Evolutionary conservation across 768 basidiomycete species (phyloP).

Genomic region (Termitomyces sp.): DNA sequence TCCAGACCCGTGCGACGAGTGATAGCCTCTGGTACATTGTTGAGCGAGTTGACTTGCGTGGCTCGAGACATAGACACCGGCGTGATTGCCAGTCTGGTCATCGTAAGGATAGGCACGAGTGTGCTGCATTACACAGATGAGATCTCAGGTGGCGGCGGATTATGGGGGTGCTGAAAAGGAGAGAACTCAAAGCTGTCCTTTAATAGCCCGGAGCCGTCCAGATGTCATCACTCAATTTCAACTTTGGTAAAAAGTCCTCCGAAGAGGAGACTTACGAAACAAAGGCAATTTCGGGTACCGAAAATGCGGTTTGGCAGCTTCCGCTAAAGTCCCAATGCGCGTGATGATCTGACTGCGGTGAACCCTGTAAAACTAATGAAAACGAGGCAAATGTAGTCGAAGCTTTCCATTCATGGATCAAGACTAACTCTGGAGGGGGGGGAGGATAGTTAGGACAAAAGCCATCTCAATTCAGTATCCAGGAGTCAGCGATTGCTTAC

Average conservation of each 20-base stretch:
- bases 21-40: constrained; percentile 20
- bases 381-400: constrained; percentile 12
- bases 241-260: constrained; percentile 34
- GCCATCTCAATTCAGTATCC: constrained; percentile 11
- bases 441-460: constrained; percentile 9
- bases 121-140: constrained; percentile 31
- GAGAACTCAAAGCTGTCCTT: constrained; percentile 27
- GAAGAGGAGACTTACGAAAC: constrained; percentile 33
- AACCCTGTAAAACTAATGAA: constrained; percentile 25
- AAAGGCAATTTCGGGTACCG: constrained; percentile 32
- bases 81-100: constrained; percentile 26
- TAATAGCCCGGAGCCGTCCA: constrained; percentile 39
- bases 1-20: constrained; percentile 24
- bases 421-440: constrained; percentile 17
- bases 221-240: constrained; percentile 27
- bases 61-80: constrained; percentile 18
- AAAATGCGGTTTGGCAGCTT: constrained; percentile 34
- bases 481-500: constrained; percentile 25
- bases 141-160: constrained; percentile 20
- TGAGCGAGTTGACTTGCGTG: constrained; percentile 24
- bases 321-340: constrained; percentile 24
- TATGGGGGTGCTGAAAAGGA: constrained; percentile 18
- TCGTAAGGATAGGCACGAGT: constrained; percentile 38
- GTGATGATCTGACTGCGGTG: constrained; percentile 26
- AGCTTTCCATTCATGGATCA: constrained; percentile 15